Evolutionary conservation across 306 rosid species (phyloP), one percentile per base, ranked within the genome.

Genomic region (Cucurbita ficifolia): DNA sequence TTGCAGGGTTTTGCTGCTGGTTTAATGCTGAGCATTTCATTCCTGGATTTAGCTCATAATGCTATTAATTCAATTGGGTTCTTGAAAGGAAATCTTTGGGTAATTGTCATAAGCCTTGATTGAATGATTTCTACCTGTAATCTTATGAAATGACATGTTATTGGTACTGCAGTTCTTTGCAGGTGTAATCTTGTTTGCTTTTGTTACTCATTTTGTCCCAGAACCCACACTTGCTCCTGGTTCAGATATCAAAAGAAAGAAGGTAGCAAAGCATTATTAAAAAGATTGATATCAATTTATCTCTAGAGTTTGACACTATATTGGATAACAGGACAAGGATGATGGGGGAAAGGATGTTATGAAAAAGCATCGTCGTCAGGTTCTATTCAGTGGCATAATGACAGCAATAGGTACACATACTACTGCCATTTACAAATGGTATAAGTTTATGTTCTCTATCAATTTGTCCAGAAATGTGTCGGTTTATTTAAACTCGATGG

Each of bases 1-100:
- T 22, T 75, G 73, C 82, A 91, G 99, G 97, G 97, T 73, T 94
- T 94, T 84, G 99, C 99, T 48, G 97, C 96, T 62, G 99, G 99
- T 77, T 83, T 94, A 77, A 89, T 94, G 97, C 81, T 94, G 40
- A 94, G 99, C 84, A 94, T 89, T 73, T 94, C 99, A 39, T 91
- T 95, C 87, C 88, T 95, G 50, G 99, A 95, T 82, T 85, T 95
- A 73, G 99, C 99, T 86, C 99, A 91, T 79, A 95, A 91, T 75
- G 96, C 99, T 74, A 79, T 91, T 51, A 95, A 95, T 82, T 86
- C 99, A 9, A 85, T 95, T 43, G 99, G 99, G 39, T 95, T 95
- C 87, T 79, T 95, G 68, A 95, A 88, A 84, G 99, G 86, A 61
- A 91, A 95, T 75, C 86, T 91, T 77, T 95, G 99, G 99, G 99